Base-by-base conservation (phyloP, 1,284 basidiomycete species). In the Veloboletus limbatus region DNA sequence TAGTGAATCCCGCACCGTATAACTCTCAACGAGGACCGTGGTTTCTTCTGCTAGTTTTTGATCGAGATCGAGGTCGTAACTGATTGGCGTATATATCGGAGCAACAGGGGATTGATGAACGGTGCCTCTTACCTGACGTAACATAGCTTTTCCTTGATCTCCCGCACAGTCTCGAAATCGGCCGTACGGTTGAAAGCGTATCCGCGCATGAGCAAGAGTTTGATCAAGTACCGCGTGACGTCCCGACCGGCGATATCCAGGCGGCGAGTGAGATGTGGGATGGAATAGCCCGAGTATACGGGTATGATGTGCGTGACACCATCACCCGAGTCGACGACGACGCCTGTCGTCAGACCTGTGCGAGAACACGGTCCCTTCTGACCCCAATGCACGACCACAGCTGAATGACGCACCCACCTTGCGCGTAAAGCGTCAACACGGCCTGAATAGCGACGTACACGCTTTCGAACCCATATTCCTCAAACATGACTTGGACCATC, bases 151-250 rank as follows among this genome's bases (percentile, higher is more conserved):
- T 99, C 96, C 73, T 99, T 99, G 75, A 99, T 98, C 69, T 96
- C 92, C 24, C 95, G 76, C 16, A 99, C 95, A 4, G 97, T 99
- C 74, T 99, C 97, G 62, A 99, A 99, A 72, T 99, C 97, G 40
- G 96, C 97, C 6, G 97, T 99, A 39, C 97, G 84, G 71, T 99
- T 99, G 78, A 99, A 99, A 0, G 97, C 97, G 68, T 99, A 99
- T 16, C 97, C 97, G 24, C 96, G 85, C 92, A 98, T 95, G 56
- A 98, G 82, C 8, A 99, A 77, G 10, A 99, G 81, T 74, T 99
- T 99, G 82, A 99, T 99, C 64, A 99, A 76, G 71, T 99, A 99
- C 55, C 94, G 85, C 32, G 97, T 99, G 42, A 99, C 95, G 68
- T 99, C 97, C 55, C 96, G 85, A 25, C 97, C 97, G 37, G 97